phyloP scores from a whole-genome alignment of 2,329 filamentous ascomycete species.

The Byssothecium circinans region DNA sequence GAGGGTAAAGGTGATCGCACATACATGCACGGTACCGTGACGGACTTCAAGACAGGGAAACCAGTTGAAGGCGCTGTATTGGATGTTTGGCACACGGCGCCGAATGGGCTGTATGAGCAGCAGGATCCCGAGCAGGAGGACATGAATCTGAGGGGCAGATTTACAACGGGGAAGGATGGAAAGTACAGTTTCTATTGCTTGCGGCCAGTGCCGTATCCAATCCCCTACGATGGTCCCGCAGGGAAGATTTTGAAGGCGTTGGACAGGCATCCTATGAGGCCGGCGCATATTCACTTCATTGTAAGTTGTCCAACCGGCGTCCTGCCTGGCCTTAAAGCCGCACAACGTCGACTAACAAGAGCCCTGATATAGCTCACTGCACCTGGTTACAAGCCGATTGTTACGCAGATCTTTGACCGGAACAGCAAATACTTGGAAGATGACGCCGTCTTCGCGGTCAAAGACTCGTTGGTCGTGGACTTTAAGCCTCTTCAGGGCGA shows the following conservation, averaged over 20 bases:
- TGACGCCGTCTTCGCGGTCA: conserved; percentile 62
- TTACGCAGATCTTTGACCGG: conserved; percentile 76
- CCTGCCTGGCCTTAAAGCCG: neutral
- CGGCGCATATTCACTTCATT: conserved; percentile 66
- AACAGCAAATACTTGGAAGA: conserved; percentile 64
- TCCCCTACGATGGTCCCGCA: conserved; percentile 60
- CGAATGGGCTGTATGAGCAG: conserved; percentile 70
- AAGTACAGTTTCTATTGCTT: conserved; percentile 56
- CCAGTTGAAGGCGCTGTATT: conserved; percentile 67
- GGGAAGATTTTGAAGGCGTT: conserved; percentile 61
- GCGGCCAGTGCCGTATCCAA: conserved; percentile 52
- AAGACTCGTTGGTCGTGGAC: conserved; percentile 61
- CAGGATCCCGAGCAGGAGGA: conserved; percentile 71
- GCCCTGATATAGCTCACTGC: conserved; percentile 51
- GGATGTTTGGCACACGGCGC: conserved; percentile 79
- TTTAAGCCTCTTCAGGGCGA: conserved; percentile 57
- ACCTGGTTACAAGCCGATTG: conserved; percentile 67
- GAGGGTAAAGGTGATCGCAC: conserved; percentile 56
- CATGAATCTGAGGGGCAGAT: conserved; percentile 73
- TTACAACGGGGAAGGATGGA: conserved; percentile 67
- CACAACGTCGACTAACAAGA: conserved; percentile 5
- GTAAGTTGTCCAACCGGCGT: conserved; percentile 39
- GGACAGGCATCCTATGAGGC: conserved; percentile 63
- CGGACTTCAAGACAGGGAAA: conserved; percentile 61
- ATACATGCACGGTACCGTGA: conserved; percentile 66